These are phyloP conservation scores for Solanum hybrid DNA, from an alignment of 305 asterid species.

Conservation along the genomic window DNA sequence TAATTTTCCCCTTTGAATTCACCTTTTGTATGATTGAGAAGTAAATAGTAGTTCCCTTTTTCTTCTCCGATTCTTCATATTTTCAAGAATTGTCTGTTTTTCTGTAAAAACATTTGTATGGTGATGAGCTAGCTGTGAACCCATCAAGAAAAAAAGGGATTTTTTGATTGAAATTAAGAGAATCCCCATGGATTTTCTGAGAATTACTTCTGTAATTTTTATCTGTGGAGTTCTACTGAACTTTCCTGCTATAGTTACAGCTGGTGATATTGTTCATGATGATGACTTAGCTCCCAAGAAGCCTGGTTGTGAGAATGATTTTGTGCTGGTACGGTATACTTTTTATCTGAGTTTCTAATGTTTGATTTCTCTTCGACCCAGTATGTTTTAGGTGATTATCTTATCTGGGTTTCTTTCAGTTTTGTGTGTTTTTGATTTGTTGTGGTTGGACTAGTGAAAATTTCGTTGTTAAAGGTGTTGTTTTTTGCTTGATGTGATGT, in stretches of 20 bases:
- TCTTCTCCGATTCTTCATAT: neutral
- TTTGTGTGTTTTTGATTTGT: neutral
- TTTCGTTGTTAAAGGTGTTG: neutral
- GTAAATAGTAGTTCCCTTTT: neutral
- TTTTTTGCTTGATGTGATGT: neutral
- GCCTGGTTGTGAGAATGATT: constrained; percentile 54
- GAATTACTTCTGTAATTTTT: constrained; percentile 22
- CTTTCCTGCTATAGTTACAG: constrained; percentile 33
- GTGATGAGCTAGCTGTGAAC: neutral
- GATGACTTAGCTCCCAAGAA: constrained; percentile 43
- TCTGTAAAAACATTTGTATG: neutral
- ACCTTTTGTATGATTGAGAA: neutral
- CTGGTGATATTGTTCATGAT: constrained; percentile 80
- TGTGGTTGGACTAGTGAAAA: neutral
- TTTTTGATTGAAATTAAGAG: neutral
- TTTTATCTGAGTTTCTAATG: neutral
- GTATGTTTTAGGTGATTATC: neutral
- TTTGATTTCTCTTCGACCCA: constrained; percentile 9
- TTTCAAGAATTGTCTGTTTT: neutral
- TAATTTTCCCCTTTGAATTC: neutral
- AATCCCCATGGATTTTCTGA: neutral
- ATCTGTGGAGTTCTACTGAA: constrained; percentile 18
- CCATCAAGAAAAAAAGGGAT: neutral
- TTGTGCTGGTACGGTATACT: constrained; percentile 49
- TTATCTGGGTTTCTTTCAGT: neutral